A percentile compares a stretch with the other conserved stretches of the same genome.
Evolutionary conservation across 257 asterid genomes (phyloP).

Genomic region (Solanum bukasovii): DNA sequence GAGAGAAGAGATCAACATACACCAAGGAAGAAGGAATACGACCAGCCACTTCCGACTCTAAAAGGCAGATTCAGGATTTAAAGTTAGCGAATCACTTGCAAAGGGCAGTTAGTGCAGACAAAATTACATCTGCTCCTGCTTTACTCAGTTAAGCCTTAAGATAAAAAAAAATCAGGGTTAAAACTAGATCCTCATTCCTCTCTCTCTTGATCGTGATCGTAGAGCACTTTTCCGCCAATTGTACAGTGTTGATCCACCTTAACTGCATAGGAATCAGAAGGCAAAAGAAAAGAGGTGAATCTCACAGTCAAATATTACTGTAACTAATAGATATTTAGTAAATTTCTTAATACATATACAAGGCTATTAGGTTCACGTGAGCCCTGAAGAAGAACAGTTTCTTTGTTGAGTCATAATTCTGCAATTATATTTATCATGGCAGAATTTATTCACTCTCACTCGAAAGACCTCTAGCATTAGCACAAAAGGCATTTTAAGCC

Average conservation of each 20-base stretch:
- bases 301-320: background rate
- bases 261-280: background rate
- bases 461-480: constrained; percentile 14
- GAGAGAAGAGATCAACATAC: background rate
- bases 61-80: background rate
- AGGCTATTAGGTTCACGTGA: background rate
- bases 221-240: background rate
- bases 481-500: constrained; percentile 6
- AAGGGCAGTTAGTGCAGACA: background rate
- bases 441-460: constrained; percentile 25
- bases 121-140: background rate
- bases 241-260: background rate
- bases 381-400: background rate
- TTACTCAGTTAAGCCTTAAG: background rate
- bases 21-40: background rate
- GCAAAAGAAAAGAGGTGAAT: background rate
- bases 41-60: background rate
- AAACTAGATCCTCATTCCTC: background rate
- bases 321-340: background rate
- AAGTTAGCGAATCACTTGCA: background rate
- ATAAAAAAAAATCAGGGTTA: background rate
- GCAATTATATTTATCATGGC: constrained; percentile 8
- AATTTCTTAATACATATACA: background rate
- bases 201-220: no score
- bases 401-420: background rate